Base-by-base conservation (phyloP, 176 grass and related monocot species). In the Lolium perenne region DNA sequence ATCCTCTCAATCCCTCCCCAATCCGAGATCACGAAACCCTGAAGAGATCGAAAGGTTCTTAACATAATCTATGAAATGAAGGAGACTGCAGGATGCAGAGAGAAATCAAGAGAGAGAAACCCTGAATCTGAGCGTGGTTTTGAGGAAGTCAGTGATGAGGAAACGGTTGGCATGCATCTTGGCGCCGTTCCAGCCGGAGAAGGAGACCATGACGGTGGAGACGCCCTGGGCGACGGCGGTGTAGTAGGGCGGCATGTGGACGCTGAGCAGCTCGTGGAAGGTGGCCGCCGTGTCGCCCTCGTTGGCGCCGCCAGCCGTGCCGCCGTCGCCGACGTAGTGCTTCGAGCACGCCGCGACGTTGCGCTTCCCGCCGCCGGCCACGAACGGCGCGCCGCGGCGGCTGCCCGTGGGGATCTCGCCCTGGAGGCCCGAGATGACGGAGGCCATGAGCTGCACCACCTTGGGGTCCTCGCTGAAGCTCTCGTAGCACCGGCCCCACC, bases 401-500 rank as follows among this genome's bases (percentile, higher is more conserved):
- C 83, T 62, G 49, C 74, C 82, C 10, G 58, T 14, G 0, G 87
- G 92, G 38, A 86, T 75, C 38, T 94, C 88, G 74, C 94, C 94
- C 75, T 97, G 92, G 14, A 94, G 74, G 50, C 93, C 93, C 48
- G 88, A 80, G 66, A 97, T 84, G 63, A 94, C 50, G 55, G 91
- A 70, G 21, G 95, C 89, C 92, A 94, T 97, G 15, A 81, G 79
- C 81, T 92, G 88, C 64, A 97, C 92, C 79, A 97, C 82, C 65
- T 62, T 56, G 68, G 95, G 86, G 80, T 97, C 88, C 86, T 97
- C 95, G 67, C 95, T 84, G 88, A 88, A 97, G 77, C 95, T 97
- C 84, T 97, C 95, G 74, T 94, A 94, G 89, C 95, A 97, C 26
- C 95, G 84, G 6, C 95, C 95, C 95, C 95, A 97, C 72, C 95